A percentile compares a stretch with the other conserved stretches of the same genome.
phyloP scores from a whole-genome alignment of 139 green algal species.

The Protoeuglena noctilucae region DNA sequence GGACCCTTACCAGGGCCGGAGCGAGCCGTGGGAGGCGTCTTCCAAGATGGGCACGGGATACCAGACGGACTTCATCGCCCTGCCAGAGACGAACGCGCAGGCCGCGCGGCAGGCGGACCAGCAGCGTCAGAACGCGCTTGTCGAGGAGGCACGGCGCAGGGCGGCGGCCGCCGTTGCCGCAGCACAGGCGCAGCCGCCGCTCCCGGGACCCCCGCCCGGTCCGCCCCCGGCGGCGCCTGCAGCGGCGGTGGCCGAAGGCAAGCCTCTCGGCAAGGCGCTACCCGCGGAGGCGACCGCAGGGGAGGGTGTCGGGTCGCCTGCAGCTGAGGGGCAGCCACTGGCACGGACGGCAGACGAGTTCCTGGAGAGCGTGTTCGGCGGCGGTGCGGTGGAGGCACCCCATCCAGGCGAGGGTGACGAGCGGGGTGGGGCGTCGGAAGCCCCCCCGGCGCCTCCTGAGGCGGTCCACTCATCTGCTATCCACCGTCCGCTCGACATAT shows the following conservation, averaged over 20 bases:
- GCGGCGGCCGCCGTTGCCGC: not conserved
- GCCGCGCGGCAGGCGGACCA: too few species aligned
- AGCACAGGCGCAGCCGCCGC: too few species aligned
- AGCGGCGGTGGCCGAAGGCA: not conserved
- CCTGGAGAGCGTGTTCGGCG: too few species aligned
- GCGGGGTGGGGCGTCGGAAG: too few species aligned
- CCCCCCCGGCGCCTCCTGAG: not conserved
- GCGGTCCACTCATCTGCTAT: not conserved
- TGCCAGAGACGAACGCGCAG: not conserved
- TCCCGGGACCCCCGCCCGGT: not conserved
- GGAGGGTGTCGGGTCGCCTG: not conserved
- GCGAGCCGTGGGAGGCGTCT: too few species aligned
- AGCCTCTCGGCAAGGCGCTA: too few species aligned
- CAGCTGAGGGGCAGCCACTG: not conserved
- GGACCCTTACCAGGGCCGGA: conserved; percentile 52
- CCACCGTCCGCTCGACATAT: not conserved
- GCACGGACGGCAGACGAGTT: too few species aligned
- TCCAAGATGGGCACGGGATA: not conserved
- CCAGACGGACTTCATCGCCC: not conserved
- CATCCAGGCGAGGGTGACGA: not conserved
- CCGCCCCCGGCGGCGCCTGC: too few species aligned
- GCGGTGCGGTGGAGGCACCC: not conserved
- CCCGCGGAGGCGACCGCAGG: too few species aligned
- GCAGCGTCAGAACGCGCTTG: too few species aligned
- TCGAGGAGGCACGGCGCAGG: not conserved